These are phyloP conservation scores for Auricularia cornea DNA, from an alignment of 768 basidiomycete genomes.

Conservation along the genomic window DNA sequence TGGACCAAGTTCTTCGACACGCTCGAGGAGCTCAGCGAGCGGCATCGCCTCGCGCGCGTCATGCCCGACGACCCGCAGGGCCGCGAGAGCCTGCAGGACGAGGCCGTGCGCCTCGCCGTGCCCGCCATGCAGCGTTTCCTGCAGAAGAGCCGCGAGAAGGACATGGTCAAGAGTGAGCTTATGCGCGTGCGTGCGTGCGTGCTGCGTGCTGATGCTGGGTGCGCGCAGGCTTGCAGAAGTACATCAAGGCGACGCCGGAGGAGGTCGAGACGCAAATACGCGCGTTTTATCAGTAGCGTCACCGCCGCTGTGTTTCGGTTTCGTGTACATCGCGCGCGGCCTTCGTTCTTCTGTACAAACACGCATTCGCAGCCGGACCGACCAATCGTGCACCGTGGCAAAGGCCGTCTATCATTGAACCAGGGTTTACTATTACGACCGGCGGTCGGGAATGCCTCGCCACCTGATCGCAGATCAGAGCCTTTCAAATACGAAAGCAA, in stretches of 20 bases:
- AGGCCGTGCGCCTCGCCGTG: conserved; percentile 68
- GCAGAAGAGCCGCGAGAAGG: conserved; percentile 69
- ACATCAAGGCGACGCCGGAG: conserved; percentile 70
- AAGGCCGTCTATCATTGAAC: too few relatives aligned
- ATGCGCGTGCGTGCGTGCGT: not conserved
- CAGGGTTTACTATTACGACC: too few relatives aligned
- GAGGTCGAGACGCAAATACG: conserved; percentile 66
- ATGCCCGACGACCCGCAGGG: conserved; percentile 62
- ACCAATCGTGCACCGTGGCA: too few relatives aligned
- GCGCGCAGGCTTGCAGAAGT: conserved; percentile 59
- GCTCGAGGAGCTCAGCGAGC: conserved; percentile 69
- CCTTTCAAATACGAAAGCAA: too few relatives aligned
- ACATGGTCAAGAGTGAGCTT: conserved; percentile 73
- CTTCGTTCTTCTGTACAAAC: too few relatives aligned
- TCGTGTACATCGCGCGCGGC: too few relatives aligned
- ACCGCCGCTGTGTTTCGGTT: too few relatives aligned
- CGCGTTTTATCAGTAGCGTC: conserved; percentile 39
- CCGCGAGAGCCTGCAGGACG: conserved; percentile 54
- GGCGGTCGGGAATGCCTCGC: too few relatives aligned
- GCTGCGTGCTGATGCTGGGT: not conserved
- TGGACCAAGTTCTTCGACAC: conserved; percentile 75
- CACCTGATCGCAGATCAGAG: too few relatives aligned
- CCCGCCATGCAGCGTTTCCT: conserved; percentile 67
- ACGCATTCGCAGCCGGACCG: too few relatives aligned
- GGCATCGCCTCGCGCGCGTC: conserved; percentile 60